phyloP scores from a whole-genome alignment of 345 rosid genomes.

The Eucalyptus sp. region DNA sequence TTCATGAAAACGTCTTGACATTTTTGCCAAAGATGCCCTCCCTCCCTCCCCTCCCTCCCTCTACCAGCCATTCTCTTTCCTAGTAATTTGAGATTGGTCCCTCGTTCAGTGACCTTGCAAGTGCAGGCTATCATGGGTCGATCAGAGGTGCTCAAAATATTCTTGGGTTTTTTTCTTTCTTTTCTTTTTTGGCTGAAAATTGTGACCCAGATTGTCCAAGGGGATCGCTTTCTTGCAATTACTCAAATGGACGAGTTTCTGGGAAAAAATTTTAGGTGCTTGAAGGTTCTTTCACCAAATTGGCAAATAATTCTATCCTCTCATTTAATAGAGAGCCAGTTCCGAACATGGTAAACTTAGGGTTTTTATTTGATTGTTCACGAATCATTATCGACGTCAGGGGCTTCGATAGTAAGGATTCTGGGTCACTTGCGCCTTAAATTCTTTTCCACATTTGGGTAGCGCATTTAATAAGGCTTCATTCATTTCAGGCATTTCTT shows the following conservation, averaged over 20 bases:
- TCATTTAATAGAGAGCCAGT: background rate
- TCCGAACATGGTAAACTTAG: background rate
- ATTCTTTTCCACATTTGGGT: background rate
- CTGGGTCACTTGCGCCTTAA: background rate
- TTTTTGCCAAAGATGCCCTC: background rate
- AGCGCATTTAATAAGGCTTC: background rate
- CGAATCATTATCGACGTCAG: background rate
- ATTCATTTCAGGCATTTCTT: background rate
- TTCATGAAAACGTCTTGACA: background rate
- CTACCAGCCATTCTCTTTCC: background rate
- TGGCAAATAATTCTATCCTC: background rate
- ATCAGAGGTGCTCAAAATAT: background rate
- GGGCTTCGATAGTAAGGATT: background rate
- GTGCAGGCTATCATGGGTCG: background rate
- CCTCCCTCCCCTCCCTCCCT: background rate
- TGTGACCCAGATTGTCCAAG: background rate
- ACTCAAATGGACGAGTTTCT: background rate
- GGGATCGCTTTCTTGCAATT: background rate
- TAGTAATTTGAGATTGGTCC: background rate
- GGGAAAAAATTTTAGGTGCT: background rate
- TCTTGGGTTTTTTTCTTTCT: background rate
- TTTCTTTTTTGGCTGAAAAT: background rate
- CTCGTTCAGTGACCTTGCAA: background rate
- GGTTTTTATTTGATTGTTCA: background rate
- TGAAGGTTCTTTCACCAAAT: slow-evolving; percentile 18